A percentile compares a stretch with the other conserved stretches of the same genome.
phyloP scores from a whole-genome alignment of 2,329 filamentous ascomycete genomes.

The Aspergillus novofumigatus region DNA sequence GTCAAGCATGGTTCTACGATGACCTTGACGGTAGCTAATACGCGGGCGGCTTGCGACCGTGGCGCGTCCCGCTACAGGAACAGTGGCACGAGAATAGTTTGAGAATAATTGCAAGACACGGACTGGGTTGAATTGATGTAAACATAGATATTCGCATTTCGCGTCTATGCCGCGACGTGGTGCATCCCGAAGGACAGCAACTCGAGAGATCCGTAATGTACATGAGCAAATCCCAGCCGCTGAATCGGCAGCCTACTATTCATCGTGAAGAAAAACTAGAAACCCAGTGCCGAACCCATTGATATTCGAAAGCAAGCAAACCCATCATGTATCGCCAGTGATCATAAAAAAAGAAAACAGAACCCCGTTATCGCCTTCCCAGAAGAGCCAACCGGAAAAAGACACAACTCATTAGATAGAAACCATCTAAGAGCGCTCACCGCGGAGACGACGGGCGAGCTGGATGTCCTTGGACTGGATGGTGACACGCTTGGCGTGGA shows the following conservation, averaged over 20 bases:
- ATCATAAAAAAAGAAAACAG: constrained; percentile 35
- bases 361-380: constrained; percentile 41
- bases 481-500: constrained; percentile 98
- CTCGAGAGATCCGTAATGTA: constrained; percentile 32
- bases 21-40: too few relatives aligned
- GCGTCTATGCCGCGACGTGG: constrained; percentile 34
- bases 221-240: constrained; percentile 26
- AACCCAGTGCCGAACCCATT: constrained; percentile 38
- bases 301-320: constrained; percentile 37
- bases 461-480: constrained; percentile 95
- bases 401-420: constrained; percentile 23
- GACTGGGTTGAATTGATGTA: constrained; percentile 18
- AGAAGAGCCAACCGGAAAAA: constrained; percentile 32
- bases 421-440: constrained; percentile 72
- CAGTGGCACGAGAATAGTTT: background rate
- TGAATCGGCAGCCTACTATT: constrained; percentile 27
- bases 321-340: constrained; percentile 43
- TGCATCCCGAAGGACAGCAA: constrained; percentile 26
- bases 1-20: background rate
- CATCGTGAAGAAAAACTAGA: constrained; percentile 30
- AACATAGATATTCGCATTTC: constrained; percentile 27
- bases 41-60: background rate
- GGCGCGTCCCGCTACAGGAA: background rate
- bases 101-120: background rate
- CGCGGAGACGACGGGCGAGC: constrained; percentile 89